Percentiles rank a stretch among this genome's conserved stretches.
phyloP scores from a whole-genome alignment of 352 stramenopile species.

The Phytophthora pluvialis region DNA sequence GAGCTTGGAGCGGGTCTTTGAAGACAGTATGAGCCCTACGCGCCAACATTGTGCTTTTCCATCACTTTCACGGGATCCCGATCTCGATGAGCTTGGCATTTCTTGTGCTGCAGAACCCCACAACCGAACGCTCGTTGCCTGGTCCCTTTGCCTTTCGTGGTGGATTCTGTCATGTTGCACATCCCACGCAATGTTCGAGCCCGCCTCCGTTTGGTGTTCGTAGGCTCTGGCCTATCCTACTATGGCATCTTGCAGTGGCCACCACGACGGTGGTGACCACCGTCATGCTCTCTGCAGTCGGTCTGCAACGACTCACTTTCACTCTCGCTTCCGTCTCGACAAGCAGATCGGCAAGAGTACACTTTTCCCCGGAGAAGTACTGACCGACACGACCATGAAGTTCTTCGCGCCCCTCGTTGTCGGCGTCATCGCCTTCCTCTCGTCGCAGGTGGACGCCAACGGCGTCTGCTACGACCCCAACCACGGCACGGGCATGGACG shows the following conservation, averaged over 20 bases:
- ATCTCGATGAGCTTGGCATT: not conserved
- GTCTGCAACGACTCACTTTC: conserved; percentile 21
- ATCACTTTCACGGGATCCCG: too few relatives aligned
- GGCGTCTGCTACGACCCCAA: conserved; percentile 77
- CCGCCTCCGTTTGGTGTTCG: conserved; percentile 28
- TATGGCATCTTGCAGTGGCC: not conserved
- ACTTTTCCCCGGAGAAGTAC: conserved; percentile 40
- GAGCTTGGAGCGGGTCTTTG: too few relatives aligned
- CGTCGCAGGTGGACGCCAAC: conserved; percentile 52
- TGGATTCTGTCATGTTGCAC: conserved; percentile 15
- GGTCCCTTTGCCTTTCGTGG: not conserved
- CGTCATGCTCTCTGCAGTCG: conserved; percentile 4
- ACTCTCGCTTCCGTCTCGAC: conserved; percentile 19
- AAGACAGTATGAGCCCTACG: too few relatives aligned
- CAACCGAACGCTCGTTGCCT: conserved; percentile 29
- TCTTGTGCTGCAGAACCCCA: not conserved
- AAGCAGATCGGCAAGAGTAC: conserved; percentile 21
- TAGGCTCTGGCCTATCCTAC: conserved; percentile 12
- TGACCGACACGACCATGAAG: conserved; percentile 44
- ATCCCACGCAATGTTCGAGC: conserved; percentile 15
- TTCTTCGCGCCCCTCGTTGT: conserved; percentile 38
- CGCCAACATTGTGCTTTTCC: too few relatives aligned
- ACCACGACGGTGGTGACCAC: too few relatives aligned
- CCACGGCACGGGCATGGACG: conserved; percentile 50
- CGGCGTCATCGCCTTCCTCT: conserved; percentile 44